Conservation (phyloP, 2,329 filamentous ascomycete genomes). For the Aspergillus sp. region DNA sequence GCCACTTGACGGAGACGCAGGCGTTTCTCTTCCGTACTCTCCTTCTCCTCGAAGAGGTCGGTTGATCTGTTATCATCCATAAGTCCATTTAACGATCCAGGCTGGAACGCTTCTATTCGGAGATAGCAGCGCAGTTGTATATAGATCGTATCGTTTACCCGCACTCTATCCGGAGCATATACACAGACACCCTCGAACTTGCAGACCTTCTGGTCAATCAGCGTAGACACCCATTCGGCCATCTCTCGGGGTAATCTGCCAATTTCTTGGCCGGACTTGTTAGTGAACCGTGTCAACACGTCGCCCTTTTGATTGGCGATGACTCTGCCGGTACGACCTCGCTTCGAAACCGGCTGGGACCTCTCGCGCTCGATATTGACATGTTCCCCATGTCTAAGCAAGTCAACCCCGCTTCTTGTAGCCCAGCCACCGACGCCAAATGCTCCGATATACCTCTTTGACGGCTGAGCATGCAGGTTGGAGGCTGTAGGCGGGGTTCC, state of each 20-base stretch:
- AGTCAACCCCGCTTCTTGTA: slow-evolving; percentile 72
- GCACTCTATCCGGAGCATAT: slow-evolving; percentile 77
- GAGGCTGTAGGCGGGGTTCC: background rate
- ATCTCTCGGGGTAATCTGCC: slow-evolving; percentile 83
- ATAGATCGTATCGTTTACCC: slow-evolving; percentile 93
- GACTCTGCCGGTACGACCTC: slow-evolving; percentile 45
- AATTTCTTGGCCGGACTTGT: slow-evolving; percentile 72
- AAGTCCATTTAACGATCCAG: slow-evolving; percentile 48
- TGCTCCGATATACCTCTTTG: slow-evolving; percentile 76
- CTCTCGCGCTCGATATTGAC: slow-evolving; percentile 85
- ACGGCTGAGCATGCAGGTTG: slow-evolving; percentile 36
- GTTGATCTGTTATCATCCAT: slow-evolving; percentile 68
- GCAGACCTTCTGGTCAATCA: slow-evolving; percentile 89
- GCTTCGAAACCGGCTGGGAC: slow-evolving; percentile 58
- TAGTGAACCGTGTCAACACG: slow-evolving; percentile 89
- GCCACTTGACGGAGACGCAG: slow-evolving; percentile 81
- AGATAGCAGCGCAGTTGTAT: slow-evolving; percentile 80
- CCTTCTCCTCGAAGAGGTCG: slow-evolving; percentile 77
- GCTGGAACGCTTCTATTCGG: slow-evolving; percentile 70
- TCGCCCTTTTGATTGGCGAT: slow-evolving; percentile 65
- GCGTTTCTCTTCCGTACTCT: slow-evolving; percentile 79
- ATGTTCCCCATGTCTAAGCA: slow-evolving; percentile 77
- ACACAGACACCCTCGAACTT: slow-evolving; percentile 84
- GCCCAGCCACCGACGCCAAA: slow-evolving; percentile 92
- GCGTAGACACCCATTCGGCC: slow-evolving; percentile 85